phyloP scores from a whole-genome alignment of 1,284 basidiomycete species.

The Sporisorium sorghi region DNA sequence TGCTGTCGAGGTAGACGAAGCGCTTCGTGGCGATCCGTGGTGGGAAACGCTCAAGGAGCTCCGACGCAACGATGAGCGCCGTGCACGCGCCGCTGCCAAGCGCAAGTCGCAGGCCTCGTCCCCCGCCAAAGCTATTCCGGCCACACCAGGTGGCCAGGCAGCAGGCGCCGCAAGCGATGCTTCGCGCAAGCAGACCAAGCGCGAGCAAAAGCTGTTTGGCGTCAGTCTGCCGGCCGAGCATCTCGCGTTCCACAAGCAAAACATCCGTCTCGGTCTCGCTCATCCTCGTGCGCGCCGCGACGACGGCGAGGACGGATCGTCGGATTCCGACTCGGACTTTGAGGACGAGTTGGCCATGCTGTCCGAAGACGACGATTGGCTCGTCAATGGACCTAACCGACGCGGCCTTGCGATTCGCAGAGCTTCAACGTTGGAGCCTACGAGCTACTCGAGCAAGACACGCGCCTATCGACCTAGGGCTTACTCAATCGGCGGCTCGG shows the following conservation, averaged over 20 bases:
- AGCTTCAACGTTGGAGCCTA: slow-evolving; percentile 40
- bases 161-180: slow-evolving; percentile 10
- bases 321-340: slow-evolving; percentile 51
- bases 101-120: slow-evolving; percentile 47
- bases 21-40: slow-evolving; percentile 65
- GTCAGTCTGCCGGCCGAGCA: slow-evolving; percentile 66
- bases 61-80: slow-evolving; percentile 58
- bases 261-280: slow-evolving; percentile 66
- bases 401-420: slow-evolving; percentile 46
- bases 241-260: slow-evolving; percentile 65
- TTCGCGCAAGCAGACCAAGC: slow-evolving; percentile 46
- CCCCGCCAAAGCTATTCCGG: slow-evolving; percentile 39
- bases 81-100: slow-evolving; percentile 50
- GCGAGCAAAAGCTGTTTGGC: slow-evolving; percentile 59
- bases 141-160: not conserved
- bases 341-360: slow-evolving; percentile 62
- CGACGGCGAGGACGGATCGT: slow-evolving; percentile 52
- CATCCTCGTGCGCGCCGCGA: slow-evolving; percentile 60
- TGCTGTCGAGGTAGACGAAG: slow-evolving; percentile 45
- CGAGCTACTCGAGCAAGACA: slow-evolving; percentile 20
- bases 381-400: slow-evolving; percentile 28
- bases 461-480: slow-evolving; percentile 20
- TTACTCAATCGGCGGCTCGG: slow-evolving; percentile 49
- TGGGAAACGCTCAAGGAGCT: slow-evolving; percentile 65
- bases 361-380: slow-evolving; percentile 60